A percentile compares a stretch with the other conserved stretches of the same genome.
These are phyloP conservation scores for Oidiodendron maius DNA, from an alignment of 495 filamentous ascomycete species.

Conservation along the genomic window DNA sequence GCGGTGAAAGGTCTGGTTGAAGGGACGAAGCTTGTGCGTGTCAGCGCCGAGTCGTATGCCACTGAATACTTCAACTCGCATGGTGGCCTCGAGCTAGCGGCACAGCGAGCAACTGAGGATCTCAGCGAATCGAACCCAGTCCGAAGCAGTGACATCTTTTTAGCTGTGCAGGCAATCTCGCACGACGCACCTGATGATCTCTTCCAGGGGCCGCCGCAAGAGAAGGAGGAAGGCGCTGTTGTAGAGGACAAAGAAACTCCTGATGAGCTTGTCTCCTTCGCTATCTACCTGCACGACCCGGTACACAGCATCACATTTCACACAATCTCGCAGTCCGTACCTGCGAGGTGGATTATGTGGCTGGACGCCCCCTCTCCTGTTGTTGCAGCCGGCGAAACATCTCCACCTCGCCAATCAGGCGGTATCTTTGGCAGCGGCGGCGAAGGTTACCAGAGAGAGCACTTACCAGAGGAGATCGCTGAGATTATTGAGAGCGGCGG, in stretches of 20 bases:
- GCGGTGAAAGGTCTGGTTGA: slow-evolving; percentile 74
- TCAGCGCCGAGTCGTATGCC: slow-evolving; percentile 81
- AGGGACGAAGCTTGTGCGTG: slow-evolving; percentile 83
- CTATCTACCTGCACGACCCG: slow-evolving; percentile 88
- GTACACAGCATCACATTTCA: slow-evolving; percentile 85
- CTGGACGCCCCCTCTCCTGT: slow-evolving; percentile 68
- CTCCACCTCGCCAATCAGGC: slow-evolving; percentile 30
- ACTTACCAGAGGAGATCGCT: slow-evolving; percentile 73
- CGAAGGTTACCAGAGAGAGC: slow-evolving; percentile 19
- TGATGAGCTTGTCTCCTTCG: slow-evolving; percentile 65
- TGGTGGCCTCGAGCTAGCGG: slow-evolving; percentile 76
- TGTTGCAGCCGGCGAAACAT: slow-evolving; percentile 29
- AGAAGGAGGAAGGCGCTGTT: slow-evolving; percentile 31
- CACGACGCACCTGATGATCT: slow-evolving; percentile 56
- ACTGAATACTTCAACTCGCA: slow-evolving; percentile 70
- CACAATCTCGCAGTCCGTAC: slow-evolving; percentile 78
- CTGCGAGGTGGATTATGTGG: slow-evolving; percentile 84
- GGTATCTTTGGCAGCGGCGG: slow-evolving; percentile 24
- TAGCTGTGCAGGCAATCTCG: slow-evolving; percentile 81
- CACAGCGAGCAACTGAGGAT: slow-evolving; percentile 66
- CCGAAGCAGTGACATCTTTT: slow-evolving; percentile 88
- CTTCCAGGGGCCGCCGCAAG: slow-evolving; percentile 51
- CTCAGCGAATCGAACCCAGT: slow-evolving; percentile 81
- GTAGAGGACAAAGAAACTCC: slow-evolving; percentile 40
- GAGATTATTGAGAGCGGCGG: slow-evolving; percentile 86